Base-by-base conservation (phyloP, 495 filamentous ascomycete species). In the Penicillium silybi region DNA sequence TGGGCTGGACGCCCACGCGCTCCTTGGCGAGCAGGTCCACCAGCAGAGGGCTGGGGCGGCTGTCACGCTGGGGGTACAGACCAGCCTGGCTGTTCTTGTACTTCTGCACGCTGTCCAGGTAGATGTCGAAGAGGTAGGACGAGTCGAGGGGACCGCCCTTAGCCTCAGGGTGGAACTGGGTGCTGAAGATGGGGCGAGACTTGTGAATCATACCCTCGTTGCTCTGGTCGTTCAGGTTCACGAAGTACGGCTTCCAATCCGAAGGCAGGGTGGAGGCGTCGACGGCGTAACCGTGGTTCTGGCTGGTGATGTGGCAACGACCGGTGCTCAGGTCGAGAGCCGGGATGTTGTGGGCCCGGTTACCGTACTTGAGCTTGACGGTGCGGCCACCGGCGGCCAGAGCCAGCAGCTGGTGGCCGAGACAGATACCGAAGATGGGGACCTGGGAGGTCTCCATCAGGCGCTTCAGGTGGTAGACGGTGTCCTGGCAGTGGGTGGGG, bases 261-360 rank as follows among this genome's bases (percentile, higher is more conserved):
- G 69, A 74, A 20, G 87, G 80, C 18, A 99, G 79, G 9, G 90
- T 96, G 47, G 76, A 77, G 9, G 90, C 82, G 63, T 97, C 93
- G 41, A 99, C 91, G 16, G 93, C 93, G 63, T 99, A 99, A 41
- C 93, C 93, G 72, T 99, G 93, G 75, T 99, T 98, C 78, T 98
- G 93, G 62, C 82, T 87, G 41, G 93, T 97, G 73, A 97, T 97
- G 76, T 97, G 93, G 84, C 92, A 97, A 68, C 90, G 87, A 20
- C 95, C 95, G 25, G 92, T 96, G 46, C 89, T 95, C 66, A 95
- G 77, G 63, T 97, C 95, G 39, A 97, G 77, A 46, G 90, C 89
- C 15, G 93, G 93, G 58, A 99, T 97, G 75, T 99, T 99, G 79
- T 99, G 90, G 32, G 90, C 92, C 57, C 92, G 86, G 82, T 97